Percentiles rank a stretch among this genome's conserved stretches.
These are phyloP conservation scores for Sugiyamaella boreocaroliniensis DNA, from an alignment of 805 yeast genomes.

Conservation along the genomic window DNA sequence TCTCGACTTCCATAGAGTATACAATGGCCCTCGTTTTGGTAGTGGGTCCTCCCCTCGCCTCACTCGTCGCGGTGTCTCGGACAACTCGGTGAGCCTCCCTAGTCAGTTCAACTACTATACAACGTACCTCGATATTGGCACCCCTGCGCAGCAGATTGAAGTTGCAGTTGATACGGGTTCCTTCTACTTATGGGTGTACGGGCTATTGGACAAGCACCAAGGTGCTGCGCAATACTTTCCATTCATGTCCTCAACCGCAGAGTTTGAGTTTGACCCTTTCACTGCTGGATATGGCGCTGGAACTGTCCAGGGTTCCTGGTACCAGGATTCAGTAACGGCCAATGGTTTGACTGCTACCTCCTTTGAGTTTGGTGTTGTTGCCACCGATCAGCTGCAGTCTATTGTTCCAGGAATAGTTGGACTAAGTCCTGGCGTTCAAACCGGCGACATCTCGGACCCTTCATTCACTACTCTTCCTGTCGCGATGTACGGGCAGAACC, in stretches of 20 bases:
- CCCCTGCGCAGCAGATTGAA: conserved; percentile 37
- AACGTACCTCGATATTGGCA: conserved; percentile 35
- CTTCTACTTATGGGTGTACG: conserved; percentile 43
- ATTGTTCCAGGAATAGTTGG: conserved; percentile 55
- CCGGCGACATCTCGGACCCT: conserved; percentile 43
- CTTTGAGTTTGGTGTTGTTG: conserved; percentile 29
- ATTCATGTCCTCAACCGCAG: conserved; percentile 28
- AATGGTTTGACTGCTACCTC: conserved; percentile 10
- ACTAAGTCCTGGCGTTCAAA: conserved; percentile 38
- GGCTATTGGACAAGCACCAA: conserved; percentile 17
- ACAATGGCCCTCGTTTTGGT: neutral
- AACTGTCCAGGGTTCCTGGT: conserved; percentile 29
- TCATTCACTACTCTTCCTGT: conserved; percentile 52
- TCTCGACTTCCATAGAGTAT: neutral
- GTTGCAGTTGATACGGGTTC: conserved; percentile 45
- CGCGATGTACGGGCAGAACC: conserved; percentile 50
- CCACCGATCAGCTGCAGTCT: conserved; percentile 35
- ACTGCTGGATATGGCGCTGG: conserved; percentile 37
- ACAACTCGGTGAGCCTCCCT: neutral
- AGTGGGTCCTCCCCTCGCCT: neutral
- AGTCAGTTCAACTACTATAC: conserved; percentile 26
- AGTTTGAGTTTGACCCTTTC: conserved; percentile 31
- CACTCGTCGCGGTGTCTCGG: neutral
- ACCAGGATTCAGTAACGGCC: conserved; percentile 21
- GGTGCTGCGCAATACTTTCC: conserved; percentile 26